Evolutionary conservation across 805 yeast species (phyloP).

Genomic region (Candida piceae): DNA sequence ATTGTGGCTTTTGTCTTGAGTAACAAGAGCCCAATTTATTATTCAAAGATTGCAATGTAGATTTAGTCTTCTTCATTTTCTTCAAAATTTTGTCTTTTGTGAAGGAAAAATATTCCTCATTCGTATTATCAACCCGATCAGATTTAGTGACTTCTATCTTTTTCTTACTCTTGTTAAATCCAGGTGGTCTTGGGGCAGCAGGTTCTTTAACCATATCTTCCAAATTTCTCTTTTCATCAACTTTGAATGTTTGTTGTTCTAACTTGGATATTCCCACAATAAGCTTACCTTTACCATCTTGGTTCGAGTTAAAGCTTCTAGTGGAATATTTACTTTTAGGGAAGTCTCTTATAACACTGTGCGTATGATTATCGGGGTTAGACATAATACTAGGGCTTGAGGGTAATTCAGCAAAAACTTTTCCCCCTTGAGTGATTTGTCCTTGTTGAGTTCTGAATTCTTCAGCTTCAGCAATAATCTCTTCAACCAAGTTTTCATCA

Average conservation of each 20-base stretch:
- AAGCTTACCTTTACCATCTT: no score
- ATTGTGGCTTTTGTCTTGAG: slow-evolving; percentile 7
- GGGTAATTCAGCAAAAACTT: no score
- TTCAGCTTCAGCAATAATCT: slow-evolving; percentile 40
- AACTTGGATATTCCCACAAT: slow-evolving; percentile 21
- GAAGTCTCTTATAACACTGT: no score
- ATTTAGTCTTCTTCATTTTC: slow-evolving; percentile 23
- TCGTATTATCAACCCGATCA: slow-evolving; percentile 10
- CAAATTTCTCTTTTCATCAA: slow-evolving; percentile 21
- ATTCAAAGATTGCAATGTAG: slow-evolving; percentile 26
- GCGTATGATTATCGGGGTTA: no score
- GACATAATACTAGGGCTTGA: no score
- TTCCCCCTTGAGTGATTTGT: no score
- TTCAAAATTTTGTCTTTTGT: slow-evolving; percentile 34
- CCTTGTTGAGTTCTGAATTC: slow-evolving; percentile 21
- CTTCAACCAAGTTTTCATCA: slow-evolving; percentile 49
- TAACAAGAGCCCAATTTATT: slow-evolving; percentile 11
- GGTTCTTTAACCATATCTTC: slow-evolving; percentile 29
- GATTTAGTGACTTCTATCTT: no score
- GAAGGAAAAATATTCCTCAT: slow-evolving; percentile 29
- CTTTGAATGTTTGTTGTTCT: slow-evolving; percentile 23
- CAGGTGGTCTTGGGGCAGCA: slow-evolving; percentile 50
- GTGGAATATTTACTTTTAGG: no score
- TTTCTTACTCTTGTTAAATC: slow-evolving; percentile 37
- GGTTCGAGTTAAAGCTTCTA: no score